Base-by-base conservation (phyloP, 345 rosid genomes). In the Bretschneidera sinensis region DNA sequence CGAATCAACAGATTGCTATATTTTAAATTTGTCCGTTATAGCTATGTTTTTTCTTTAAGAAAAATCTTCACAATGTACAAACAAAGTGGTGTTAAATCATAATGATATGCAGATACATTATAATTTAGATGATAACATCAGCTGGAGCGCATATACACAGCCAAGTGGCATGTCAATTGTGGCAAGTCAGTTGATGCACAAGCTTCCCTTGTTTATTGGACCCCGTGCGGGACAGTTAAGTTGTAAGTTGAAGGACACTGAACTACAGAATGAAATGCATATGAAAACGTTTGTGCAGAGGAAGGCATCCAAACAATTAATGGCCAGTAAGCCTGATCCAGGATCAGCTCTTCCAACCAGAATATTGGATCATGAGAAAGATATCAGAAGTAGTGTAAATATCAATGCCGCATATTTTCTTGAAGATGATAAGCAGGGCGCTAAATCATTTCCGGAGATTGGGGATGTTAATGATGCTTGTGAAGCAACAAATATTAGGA, bases 21-120 rank as follows among this genome's bases (percentile, higher is more conserved):
- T n/a, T n/a, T n/a, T n/a, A n/a, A n/a, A n/a, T n/a, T n/a, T n/a
- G n/a, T n/a, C n/a, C n/a, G n/a, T n/a, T n/a, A n/a, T n/a, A n/a
- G n/a, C n/a, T n/a, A n/a, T n/a, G n/a, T n/a, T n/a, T n/a, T n/a
- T 39, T 39, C 1, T 39, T 39, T 39, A 1, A 1, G 15, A 39
- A 1, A 39, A 39, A 39, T 39, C 33, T 39, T 39, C 4, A 39
- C 10, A 39, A 2, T 39, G 16, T 39, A 14, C 45, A 39, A 14
- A n/a, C 15, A 2, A 39, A 28, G 33, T 28, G 3, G 33, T 28
- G 3, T 28, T 28, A 23, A 17, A 16, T 43, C 52, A 24, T 11
- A 9, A 54, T 22, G 21, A 25, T 6, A 24, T 74, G 72, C 78
- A 84, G 91, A 72, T 58, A 59, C 59, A 55, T 55, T 65, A 56